Evolutionary conservation across 2,329 filamentous ascomycete species (phyloP).

Genomic region (Diaporthe eres): DNA sequence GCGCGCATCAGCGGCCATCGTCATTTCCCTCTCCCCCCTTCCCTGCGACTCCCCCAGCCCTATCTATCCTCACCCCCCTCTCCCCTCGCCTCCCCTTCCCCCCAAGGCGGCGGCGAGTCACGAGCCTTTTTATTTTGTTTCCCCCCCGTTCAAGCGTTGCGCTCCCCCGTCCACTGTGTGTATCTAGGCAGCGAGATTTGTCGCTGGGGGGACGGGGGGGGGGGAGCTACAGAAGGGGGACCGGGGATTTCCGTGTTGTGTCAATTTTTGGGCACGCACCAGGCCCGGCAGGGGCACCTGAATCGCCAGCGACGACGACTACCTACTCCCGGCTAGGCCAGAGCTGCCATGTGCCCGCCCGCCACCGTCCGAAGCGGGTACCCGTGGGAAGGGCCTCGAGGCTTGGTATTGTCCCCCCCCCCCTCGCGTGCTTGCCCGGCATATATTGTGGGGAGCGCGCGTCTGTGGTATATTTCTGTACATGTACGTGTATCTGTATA

Average conservation of each 20-base stretch:
- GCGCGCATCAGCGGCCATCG: constrained; percentile 27
- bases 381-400: not conserved
- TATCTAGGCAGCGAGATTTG: constrained; percentile 23
- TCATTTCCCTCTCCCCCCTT: constrained; percentile 1
- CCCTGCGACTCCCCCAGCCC: not conserved
- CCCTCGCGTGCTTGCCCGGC: not conserved
- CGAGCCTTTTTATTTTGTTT: not conserved
- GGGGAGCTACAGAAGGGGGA: not conserved
- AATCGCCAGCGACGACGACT: constrained; percentile 6
- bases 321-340: not conserved
- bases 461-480: not conserved
- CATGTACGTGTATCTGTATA: not conserved
- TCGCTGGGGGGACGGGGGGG: not conserved
- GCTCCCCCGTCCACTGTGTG: not conserved
- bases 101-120: constrained; percentile 12
- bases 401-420: not conserved
- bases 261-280: not conserved
- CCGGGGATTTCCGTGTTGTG: constrained; percentile 22
- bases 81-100: not conserved
- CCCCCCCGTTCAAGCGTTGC: not conserved
- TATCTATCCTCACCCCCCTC: constrained; percentile 16
- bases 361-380: constrained; percentile 3
- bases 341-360: constrained; percentile 11
- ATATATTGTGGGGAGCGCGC: not conserved
- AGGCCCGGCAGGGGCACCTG: constrained; percentile 7